These are phyloP conservation scores for Sicyos baderoa DNA, from an alignment of 306 rosid species.

Conservation along the genomic window DNA sequence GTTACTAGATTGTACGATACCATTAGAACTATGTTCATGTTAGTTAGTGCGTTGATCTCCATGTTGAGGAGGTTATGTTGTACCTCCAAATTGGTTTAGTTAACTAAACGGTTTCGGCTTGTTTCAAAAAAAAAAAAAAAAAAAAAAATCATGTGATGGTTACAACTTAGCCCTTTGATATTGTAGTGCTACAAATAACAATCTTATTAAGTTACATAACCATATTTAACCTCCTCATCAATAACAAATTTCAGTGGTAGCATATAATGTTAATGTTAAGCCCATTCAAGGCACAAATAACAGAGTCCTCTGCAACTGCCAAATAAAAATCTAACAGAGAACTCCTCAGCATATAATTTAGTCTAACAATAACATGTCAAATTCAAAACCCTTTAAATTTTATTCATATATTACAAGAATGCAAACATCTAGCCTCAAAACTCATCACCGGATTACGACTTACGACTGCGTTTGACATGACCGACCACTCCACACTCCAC, in stretches of 20 bases:
- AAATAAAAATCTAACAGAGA: constrained; percentile 7
- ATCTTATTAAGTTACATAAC: background rate
- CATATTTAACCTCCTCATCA: constrained; percentile 2
- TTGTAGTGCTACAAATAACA: constrained; percentile 8
- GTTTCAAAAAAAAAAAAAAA: no score
- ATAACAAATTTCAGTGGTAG: background rate
- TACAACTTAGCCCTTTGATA: background rate
- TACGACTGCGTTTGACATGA: constrained; percentile 13
- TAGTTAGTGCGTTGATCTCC: no score
- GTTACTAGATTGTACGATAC: no score
- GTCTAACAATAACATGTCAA: constrained; percentile 5
- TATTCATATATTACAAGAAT: constrained; percentile 33
- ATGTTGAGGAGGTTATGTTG: no score
- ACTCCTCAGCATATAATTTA: constrained; percentile 1
- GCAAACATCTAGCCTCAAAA: constrained; percentile 33
- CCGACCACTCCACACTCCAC: constrained; percentile 34
- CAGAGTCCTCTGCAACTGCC: constrained; percentile 13
- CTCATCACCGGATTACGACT: constrained; percentile 27
- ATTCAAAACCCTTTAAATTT: constrained; percentile 26
- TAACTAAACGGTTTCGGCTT: no score
- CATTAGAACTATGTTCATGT: no score
- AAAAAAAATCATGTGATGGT: background rate
- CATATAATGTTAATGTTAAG: background rate
- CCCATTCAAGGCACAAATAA: constrained; percentile 5
- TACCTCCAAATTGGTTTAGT: no score